Evolutionary conservation across 352 stramenopile genomes (phyloP).

Genomic region (Peronospora tabacina): DNA sequence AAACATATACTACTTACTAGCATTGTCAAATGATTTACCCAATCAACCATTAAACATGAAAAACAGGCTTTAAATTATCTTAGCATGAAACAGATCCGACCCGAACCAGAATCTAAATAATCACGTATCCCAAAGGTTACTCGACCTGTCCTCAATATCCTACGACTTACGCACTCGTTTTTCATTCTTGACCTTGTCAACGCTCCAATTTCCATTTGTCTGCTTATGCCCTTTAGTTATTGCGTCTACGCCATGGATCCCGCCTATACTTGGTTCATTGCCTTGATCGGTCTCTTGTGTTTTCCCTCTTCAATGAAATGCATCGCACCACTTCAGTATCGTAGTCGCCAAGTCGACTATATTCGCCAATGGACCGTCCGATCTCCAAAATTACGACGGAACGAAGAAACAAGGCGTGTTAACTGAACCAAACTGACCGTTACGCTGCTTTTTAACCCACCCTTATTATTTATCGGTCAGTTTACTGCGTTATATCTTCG

Average conservation of each 20-base stretch:
- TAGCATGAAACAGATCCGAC: constrained; percentile 18
- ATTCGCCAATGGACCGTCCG: neutral
- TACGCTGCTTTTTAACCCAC: constrained; percentile 1
- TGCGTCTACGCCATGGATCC: constrained; percentile 18
- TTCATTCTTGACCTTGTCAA: constrained; percentile 12
- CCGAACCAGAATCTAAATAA: constrained; percentile 15
- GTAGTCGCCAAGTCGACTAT: constrained; percentile 4
- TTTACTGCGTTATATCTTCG: constrained; percentile 6
- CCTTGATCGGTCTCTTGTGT: constrained; percentile 3
- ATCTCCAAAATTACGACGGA: constrained; percentile 1
- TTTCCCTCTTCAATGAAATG: constrained; percentile 9
- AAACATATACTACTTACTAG: no score
- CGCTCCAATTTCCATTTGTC: constrained; percentile 10
- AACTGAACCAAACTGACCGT: constrained; percentile 7
- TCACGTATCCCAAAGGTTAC: constrained; percentile 8
- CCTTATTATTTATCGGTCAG: constrained; percentile 7
- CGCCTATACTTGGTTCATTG: constrained; percentile 1
- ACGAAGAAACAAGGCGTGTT: constrained; percentile 1
- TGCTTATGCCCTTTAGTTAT: constrained; percentile 5
- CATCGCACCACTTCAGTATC: constrained; percentile 5
- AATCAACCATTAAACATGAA: neutral
- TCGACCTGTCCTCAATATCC: constrained; percentile 15
- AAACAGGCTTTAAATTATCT: constrained; percentile 26
- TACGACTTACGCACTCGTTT: constrained; percentile 13
- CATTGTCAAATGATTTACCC: no score